Conservation (phyloP, 169 alveolate species). For the Eimeria praecox region DNA sequence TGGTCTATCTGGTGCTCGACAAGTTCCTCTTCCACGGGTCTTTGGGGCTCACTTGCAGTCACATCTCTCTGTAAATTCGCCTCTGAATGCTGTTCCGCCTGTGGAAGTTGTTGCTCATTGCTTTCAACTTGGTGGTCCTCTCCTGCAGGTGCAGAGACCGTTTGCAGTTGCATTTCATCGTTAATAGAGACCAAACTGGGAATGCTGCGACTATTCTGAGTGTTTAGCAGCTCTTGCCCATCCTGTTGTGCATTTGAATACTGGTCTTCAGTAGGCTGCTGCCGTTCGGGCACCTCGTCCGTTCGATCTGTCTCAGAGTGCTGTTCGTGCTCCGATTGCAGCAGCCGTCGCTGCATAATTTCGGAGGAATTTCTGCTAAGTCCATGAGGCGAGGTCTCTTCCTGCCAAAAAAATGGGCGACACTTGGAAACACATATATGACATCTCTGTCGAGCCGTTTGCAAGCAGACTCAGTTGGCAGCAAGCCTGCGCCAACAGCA, state of each 20-base stretch:
- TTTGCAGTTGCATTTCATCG: background rate
- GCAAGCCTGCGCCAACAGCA: background rate
- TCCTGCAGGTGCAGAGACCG: background rate
- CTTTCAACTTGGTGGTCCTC: background rate
- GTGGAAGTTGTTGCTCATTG: conserved; percentile 1
- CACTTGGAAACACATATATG: background rate
- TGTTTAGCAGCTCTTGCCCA: background rate
- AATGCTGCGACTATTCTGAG: background rate
- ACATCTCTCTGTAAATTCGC: background rate
- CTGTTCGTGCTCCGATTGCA: conserved; percentile 12
- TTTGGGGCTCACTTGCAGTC: background rate
- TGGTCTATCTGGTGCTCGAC: background rate
- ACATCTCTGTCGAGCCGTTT: background rate
- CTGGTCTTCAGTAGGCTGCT: background rate
- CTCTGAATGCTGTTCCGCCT: conserved; percentile 25
- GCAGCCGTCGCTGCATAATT: background rate
- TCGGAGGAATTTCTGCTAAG: conserved; percentile 1
- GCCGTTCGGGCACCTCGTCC: background rate
- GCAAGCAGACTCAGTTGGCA: background rate
- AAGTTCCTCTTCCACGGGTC: background rate
- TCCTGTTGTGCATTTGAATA: background rate
- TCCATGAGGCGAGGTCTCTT: background rate
- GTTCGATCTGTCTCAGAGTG: background rate
- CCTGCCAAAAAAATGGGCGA: background rate
- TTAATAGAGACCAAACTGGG: background rate